Evolutionary conservation across 495 filamentous ascomycete genomes (phyloP).

Genomic region (Penicillium canescens): DNA sequence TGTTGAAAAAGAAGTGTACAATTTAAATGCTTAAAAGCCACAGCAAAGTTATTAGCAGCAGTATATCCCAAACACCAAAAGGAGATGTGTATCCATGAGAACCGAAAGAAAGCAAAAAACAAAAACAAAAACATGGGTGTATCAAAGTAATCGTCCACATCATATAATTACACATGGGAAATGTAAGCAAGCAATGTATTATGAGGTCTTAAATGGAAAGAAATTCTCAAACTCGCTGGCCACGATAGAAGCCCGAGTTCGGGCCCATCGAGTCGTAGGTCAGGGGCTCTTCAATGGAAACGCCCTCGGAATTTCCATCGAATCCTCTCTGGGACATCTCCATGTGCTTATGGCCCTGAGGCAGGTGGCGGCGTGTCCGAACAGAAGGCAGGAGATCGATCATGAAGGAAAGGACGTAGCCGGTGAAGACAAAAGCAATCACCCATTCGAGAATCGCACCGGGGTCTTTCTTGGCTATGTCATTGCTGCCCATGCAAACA

Average conservation of each 20-base stretch:
- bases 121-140: background rate
- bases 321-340: constrained; percentile 16
- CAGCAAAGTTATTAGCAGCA: background rate
- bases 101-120: background rate
- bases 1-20: background rate
- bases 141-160: constrained; percentile 3
- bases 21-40: background rate
- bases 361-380: constrained; percentile 55
- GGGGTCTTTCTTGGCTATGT: constrained; percentile 45
- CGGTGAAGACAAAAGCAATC: constrained; percentile 86
- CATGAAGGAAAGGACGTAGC: constrained; percentile 85
- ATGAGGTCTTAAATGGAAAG: background rate
- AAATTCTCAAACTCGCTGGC: constrained; percentile 21
- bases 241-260: constrained; percentile 28
- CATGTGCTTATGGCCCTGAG: constrained; percentile 44
- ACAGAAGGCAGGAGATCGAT: constrained; percentile 84
- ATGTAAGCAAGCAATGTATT: background rate
- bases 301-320: constrained; percentile 10
- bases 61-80: background rate
- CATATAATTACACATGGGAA: constrained; percentile 1
- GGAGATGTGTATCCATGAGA: background rate
- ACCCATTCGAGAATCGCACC: constrained; percentile 75
- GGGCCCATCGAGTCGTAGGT: constrained; percentile 42
- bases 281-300: constrained; percentile 38
- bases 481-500: constrained; percentile 32